Conservation (phyloP, 345 rosid species). For the Psidium friedrichsthalianum region DNA sequence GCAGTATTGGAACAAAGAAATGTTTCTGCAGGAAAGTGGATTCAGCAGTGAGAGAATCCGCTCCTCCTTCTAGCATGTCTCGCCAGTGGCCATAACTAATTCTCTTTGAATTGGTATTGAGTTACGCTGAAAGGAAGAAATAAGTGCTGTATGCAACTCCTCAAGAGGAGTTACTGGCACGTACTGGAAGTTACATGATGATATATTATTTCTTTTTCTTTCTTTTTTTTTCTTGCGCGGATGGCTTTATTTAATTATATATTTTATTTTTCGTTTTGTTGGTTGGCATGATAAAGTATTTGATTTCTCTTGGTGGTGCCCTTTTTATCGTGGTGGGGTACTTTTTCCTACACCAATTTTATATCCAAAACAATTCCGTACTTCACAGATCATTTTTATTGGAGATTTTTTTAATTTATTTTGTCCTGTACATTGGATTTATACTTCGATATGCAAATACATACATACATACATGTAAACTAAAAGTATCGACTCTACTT, state of each 20-base stretch:
- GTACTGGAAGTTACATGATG: not conserved
- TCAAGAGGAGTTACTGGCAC: not conserved
- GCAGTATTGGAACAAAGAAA: conserved; percentile 76
- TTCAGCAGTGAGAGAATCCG: conserved; percentile 70
- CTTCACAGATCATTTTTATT: not conserved
- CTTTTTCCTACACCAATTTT: not conserved
- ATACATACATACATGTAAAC: not conserved
- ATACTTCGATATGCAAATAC: not conserved
- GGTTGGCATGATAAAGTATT: not conserved
- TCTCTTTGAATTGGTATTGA: not conserved
- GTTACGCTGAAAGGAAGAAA: not conserved
- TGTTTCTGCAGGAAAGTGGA: conserved; percentile 57
- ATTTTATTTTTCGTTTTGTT: not conserved
- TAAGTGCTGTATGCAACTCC: not conserved
- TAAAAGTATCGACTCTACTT: not conserved
- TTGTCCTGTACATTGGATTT: not conserved
- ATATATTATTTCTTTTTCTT: not conserved
- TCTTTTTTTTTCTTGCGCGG: not conserved
- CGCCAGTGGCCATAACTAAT: conserved; percentile 20
- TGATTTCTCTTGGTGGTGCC: not conserved
- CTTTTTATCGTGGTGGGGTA: not conserved
- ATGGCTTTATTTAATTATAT: not conserved
- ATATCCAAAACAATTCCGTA: not conserved
- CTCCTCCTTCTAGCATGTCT: conserved; percentile 39
- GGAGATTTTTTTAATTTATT: not conserved